Evolutionary conservation across 306 rosid species (phyloP), one percentile per base, ranked within the genome.

Genomic region (Gleditsia sinensis): DNA sequence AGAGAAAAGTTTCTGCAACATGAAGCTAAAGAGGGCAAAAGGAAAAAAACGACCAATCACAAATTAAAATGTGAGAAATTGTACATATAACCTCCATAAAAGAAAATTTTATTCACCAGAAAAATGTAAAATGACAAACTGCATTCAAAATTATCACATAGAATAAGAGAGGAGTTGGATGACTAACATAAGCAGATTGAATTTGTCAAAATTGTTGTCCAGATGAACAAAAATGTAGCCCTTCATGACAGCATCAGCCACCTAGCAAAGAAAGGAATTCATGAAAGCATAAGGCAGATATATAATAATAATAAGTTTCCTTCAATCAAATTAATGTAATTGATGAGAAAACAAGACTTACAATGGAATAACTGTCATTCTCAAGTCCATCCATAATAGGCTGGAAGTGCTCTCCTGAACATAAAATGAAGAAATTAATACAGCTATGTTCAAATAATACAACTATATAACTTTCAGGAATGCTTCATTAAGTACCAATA

Each of bases 1-100:
- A 17, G 98, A 94, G 84, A 94, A 91, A 73, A 94, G 98, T 53
- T 91, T 94, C 88, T 90, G 97, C 86, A 88, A 69, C 97, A 94
- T 91, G 84, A 94, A 92, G 59, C 99, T 94, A 53, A 64, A 65
- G 58, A 42, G 45, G 34, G 28, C 55, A n/a, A 34, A 61, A 60
- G 71, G 76, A 51, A 40, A 40, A 46, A 21, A 27, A 55, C 27
- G 37, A 20, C 33, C 60, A 53, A 48, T 36, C 28, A 80, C 60
- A 71, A 68, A 34, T 11, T 27, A 75, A 46, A 66, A 59, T 64
- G 53, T 42, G 16, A 65, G 78, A 69, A 78, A 77, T 54, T 60
- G 72, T 19, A 28, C 3, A 60, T 65, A 74, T 48, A 67, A 76
- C 76, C 36, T 69, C 71, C 59, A 74, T 12, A 10, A 48, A 21